Evolutionary conservation across 108 stramenopile genomes (phyloP), one percentile per base, ranked within the genome.

Genomic region (Skeletonema costatum): DNA sequence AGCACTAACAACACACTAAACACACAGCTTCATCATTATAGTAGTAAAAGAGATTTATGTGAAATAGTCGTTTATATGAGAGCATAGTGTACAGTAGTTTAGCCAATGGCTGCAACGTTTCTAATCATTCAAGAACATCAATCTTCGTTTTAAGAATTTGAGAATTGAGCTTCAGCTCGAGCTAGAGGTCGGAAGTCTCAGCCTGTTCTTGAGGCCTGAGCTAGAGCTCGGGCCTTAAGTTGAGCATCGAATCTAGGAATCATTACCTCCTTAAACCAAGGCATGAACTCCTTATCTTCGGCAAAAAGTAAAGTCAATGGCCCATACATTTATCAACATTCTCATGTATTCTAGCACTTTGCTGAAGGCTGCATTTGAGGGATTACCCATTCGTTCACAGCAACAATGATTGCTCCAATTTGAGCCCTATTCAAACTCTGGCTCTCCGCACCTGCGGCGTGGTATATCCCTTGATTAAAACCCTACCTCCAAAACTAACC

Each of bases 341-440:
- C 42, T 73, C 75, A 77, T 70, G 0, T 64, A 71, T 2, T 31
- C 7, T 32, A 77, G 64, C 5, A 77, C 70, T 42, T 77, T 60
- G 63, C 42, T 16, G 33, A 77, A 71, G 13, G 36, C 5, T 58
- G 70, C 16, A 2, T 17, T 17, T 64, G 51, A 31, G 74, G 75
- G 19, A 80, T 35, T 32, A 76, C 17, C 51, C 31, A 5, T 46
- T 82, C 87, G 70, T 89, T 88, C 14, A 86, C 75, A 32, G 87
- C 83, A 9, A 89, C 76, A 42, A 92, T 64, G 56, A 89, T 81
- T 64, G 88, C 77, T 39, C 89, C 91, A 29, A 87, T 68, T 58
- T 46, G 64, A 14, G 89, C 87, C 67, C 64, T 84, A 36, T 10
- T 16, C 11, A 11, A 58, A 5, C 35, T 42, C 53, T 29, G 19